Percentiles rank a stretch among this genome's conserved stretches.
Conservation (phyloP, 2,329 filamentous ascomycete species). For the Ambrosiella xylebori region DNA sequence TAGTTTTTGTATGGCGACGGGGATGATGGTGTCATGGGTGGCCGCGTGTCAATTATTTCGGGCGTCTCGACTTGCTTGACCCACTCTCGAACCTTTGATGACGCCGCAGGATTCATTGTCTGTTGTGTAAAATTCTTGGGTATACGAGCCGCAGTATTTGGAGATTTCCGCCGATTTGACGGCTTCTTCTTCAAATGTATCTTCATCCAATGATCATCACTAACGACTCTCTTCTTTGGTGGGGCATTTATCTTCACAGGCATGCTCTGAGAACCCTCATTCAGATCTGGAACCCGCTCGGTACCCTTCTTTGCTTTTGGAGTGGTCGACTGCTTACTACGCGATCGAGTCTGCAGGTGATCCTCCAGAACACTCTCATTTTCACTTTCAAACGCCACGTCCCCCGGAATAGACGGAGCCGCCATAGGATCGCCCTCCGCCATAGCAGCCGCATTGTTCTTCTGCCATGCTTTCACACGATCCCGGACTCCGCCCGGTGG, state of each 20-base stretch:
- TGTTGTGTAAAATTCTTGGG: constrained; percentile 41
- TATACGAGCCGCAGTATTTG: constrained; percentile 21
- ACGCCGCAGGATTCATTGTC: constrained; percentile 36
- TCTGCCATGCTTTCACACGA: constrained; percentile 74
- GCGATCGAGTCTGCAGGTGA: constrained; percentile 37
- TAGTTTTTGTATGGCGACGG: constrained; percentile 4
- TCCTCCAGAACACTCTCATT: constrained; percentile 45
- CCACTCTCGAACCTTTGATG: constrained; percentile 46
- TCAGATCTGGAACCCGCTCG: not conserved
- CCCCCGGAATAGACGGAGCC: constrained; percentile 39
- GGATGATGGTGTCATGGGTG: constrained; percentile 4
- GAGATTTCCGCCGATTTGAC: constrained; percentile 17
- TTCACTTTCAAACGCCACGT: constrained; percentile 42
- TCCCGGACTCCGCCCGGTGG: constrained; percentile 54
- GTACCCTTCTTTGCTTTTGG: not conserved
- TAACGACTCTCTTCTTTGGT: constrained; percentile 82
- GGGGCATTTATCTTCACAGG: constrained; percentile 30
- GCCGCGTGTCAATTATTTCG: constrained; percentile 17
- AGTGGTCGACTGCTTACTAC: constrained; percentile 18
- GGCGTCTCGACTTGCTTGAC: constrained; percentile 36
- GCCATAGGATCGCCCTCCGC: constrained; percentile 32
- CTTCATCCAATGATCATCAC: constrained; percentile 78
- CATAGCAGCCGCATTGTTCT: constrained; percentile 52
- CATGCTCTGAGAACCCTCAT: constrained; percentile 13
- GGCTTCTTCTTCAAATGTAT: constrained; percentile 34